Base-by-base conservation (phyloP, 768 basidiomycete genomes). In the Naganishia vishniacii region DNA sequence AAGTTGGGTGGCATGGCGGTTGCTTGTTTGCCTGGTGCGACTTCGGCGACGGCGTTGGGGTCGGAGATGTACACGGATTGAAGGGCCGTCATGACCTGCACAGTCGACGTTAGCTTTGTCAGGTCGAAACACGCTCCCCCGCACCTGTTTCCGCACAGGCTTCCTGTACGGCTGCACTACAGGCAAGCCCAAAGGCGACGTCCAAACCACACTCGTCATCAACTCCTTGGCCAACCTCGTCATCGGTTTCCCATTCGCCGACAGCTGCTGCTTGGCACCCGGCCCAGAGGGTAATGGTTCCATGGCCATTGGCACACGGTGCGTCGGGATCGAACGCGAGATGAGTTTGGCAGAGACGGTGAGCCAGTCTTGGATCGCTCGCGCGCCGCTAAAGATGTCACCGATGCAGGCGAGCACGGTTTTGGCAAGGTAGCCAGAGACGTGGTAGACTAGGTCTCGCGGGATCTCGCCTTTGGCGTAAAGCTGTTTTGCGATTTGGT, bases 1-100 rank as follows among this genome's bases (percentile, higher is more conserved):
- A 94, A 98, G 80, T 99, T 99, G 49, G 95, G 95, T 4, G 95
- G 94, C 85, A 99, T 98, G 0, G 95, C 95, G 16, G 91, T 85
- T 0, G 91, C 89, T 76, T 99, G 94, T 77, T 95, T 95, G 64
- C 80, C 67, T 0, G 88, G 76, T 69, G 90, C 89, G 47, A 97
- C 92, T 83, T 89, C 84, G 20, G 86, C 81, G 0, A 86, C 84
- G 0, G 81, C 77, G 65, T 86, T 84, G 0, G 92, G 91, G 76
- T 99, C 94, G 41, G 87, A 84, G 69, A 98, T 92, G 76, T 81
- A 93, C 12, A 98, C 86, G 5, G 86, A 85, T 78, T 97, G 91
- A 64, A 97, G 73, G 11, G 84, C 79, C 0, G 94, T 94, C 80
- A 83, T 81, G 66, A 95, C 82, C 79, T 77, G 46, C 18, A 51